Base-by-base conservation (phyloP, 768 basidiomycete genomes). In the Galerina sulciceps region DNA sequence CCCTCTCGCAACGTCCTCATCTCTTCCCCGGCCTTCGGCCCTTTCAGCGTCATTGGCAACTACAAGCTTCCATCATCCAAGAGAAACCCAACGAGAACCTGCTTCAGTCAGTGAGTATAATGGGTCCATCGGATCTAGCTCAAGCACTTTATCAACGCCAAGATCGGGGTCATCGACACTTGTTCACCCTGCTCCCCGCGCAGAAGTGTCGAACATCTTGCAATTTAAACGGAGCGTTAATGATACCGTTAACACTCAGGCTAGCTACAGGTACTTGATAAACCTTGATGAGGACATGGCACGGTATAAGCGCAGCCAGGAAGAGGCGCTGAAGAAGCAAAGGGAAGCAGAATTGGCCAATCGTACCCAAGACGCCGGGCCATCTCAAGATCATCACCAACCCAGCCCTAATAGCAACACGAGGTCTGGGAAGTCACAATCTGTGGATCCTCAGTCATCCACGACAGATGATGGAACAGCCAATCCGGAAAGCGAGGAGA, bases 1-100 rank as follows among this genome's bases (percentile, higher is more conserved):
- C 36, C 67, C 73, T 62, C 70, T 76, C 50, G 65, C 75, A n/a
- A 67, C 66, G 3, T 67, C 80, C 35, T 68, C 81, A 5, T 69
- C 76, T 23, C 65, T 71, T 23, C 75, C 79, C 31, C 76, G 78
- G 49, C 60, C 79, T 34, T 92, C 90, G 52, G 84, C 86, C 5
- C 81, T 92, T 42, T 91, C 90, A 17, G 84, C 83, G n/a, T 90
- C 90, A 35, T 76, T 91, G 43, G 85, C 80, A 6, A 82, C 81
- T 18, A 79, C 87, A 17, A 73, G 75, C 14, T 85, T 90, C 63
- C 81, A 88, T 58, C 76, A 84, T 63, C 81, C 84, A 4, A 79
- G 71, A 55, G 75, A 76, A 45, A 38, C 53, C 20, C 65, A 56
- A 51, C 61, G 61, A 44, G 67, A 67, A 18, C 64, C 52, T 17